phyloP scores from a whole-genome alignment of 345 rosid genomes.

The Arabidopsis suecica region DNA sequence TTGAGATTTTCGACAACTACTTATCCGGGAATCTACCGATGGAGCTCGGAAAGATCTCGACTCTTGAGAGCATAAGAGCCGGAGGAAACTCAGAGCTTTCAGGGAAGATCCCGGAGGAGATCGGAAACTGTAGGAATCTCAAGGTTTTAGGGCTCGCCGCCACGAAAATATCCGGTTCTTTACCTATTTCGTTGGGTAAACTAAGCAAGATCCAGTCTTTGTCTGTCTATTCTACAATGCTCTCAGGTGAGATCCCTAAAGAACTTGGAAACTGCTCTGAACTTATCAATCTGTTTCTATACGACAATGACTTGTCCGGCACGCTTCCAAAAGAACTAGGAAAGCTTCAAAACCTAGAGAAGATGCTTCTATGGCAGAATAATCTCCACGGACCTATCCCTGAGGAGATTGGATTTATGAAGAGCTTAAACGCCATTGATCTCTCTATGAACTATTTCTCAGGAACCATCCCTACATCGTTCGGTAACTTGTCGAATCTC shows the following conservation, averaged over 20 bases:
- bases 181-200: slow-evolving; percentile 73
- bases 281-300: slow-evolving; percentile 67
- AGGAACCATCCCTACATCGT: slow-evolving; percentile 68
- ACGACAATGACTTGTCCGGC: slow-evolving; percentile 77
- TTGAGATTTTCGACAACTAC: slow-evolving; percentile 66
- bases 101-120: slow-evolving; percentile 72
- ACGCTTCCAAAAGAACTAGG: slow-evolving; percentile 68
- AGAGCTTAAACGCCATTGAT: slow-evolving; percentile 65
- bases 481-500: slow-evolving; percentile 70
- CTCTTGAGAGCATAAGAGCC: slow-evolving; percentile 63
- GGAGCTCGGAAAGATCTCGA: slow-evolving; percentile 63
- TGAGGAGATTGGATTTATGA: slow-evolving; percentile 76
- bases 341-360: slow-evolving; percentile 59
- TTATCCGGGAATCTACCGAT: slow-evolving; percentile 63
- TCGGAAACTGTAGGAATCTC: slow-evolving; percentile 70
- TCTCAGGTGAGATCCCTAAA: slow-evolving; percentile 75
- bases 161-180: slow-evolving; percentile 70
- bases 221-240: slow-evolving; percentile 65
- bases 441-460: slow-evolving; percentile 80
- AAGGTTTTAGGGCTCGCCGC: slow-evolving; percentile 76
- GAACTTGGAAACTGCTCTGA: slow-evolving; percentile 76
- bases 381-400: slow-evolving; percentile 70
- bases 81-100: slow-evolving; percentile 82
- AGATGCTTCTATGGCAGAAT: slow-evolving; percentile 79
- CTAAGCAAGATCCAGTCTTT: slow-evolving; percentile 67